Evolutionary conservation across 805 yeast genomes (phyloP).

Genomic region (Blastobotrys robertii): DNA sequence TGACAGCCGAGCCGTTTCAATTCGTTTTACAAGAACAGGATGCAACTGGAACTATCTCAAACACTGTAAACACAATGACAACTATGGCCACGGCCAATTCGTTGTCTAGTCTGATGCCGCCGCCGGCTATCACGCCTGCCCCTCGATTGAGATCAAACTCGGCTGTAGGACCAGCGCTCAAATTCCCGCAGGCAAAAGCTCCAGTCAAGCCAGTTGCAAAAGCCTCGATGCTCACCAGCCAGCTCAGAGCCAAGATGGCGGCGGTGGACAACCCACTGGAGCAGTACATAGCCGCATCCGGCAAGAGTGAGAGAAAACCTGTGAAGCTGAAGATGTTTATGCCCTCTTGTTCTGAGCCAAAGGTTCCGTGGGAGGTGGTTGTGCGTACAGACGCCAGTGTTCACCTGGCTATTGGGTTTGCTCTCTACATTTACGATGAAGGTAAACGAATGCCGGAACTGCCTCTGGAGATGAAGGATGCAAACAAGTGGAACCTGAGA

Average conservation of each 20-base stretch:
- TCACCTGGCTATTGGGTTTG: slow-evolving; percentile 46
- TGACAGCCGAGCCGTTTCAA: not conserved
- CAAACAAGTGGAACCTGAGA: slow-evolving; percentile 66
- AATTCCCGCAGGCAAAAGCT: not conserved
- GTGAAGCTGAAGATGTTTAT: slow-evolving; percentile 27
- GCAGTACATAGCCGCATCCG: slow-evolving; percentile 27
- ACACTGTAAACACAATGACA: no score
- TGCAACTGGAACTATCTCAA: not conserved
- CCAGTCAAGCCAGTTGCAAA: slow-evolving; percentile 1
- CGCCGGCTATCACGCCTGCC: not conserved
- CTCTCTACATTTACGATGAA: slow-evolving; percentile 30
- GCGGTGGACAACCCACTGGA: slow-evolving; percentile 27
- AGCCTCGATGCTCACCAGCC: slow-evolving; percentile 16
- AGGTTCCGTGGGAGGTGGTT: slow-evolving; percentile 24
- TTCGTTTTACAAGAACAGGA: not conserved
- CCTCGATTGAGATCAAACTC: not conserved
- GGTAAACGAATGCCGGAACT: slow-evolving; percentile 21
- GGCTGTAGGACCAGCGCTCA: not conserved
- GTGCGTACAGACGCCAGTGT: slow-evolving; percentile 35
- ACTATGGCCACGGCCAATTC: no score
- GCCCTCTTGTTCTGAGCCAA: slow-evolving; percentile 24
- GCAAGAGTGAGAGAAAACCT: slow-evolving; percentile 26
- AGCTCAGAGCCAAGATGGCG: slow-evolving; percentile 23
- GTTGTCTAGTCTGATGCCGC: not conserved
- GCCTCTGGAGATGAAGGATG: slow-evolving; percentile 32